These are phyloP conservation scores for Salix udensis DNA, from an alignment of 345 rosid species.

Conservation along the genomic window DNA sequence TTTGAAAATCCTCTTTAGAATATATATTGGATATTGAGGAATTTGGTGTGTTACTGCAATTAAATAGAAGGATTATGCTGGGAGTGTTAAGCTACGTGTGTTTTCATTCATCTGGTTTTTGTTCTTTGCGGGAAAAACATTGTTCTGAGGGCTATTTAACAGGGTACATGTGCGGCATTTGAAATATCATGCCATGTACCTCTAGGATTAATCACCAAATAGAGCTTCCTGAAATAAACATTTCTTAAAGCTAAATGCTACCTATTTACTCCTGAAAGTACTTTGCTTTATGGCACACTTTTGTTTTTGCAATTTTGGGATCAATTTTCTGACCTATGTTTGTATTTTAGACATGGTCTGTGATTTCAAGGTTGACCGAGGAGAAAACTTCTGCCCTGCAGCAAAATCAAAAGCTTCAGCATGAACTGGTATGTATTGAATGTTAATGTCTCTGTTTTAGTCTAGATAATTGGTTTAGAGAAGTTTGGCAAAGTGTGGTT, in stretches of 20 bases:
- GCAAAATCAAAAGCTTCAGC: slow-evolving; percentile 53
- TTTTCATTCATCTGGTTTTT: neutral
- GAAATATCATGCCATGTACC: neutral
- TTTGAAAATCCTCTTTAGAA: neutral
- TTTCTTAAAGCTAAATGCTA: neutral
- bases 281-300: neutral
- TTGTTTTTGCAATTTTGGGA: neutral
- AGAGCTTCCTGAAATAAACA: neutral
- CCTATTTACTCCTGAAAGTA: neutral
- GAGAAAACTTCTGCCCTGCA: slow-evolving; percentile 64
- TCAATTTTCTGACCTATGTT: slow-evolving; percentile 9
- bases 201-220: neutral
- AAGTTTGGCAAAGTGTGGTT: neutral
- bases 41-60: neutral
- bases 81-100: neutral
- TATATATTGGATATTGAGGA: neutral
- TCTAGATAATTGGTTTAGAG: neutral
- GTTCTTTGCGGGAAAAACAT: neutral
- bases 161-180: neutral
- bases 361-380: slow-evolving; percentile 65
- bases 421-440: slow-evolving; percentile 60
- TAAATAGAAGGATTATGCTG: neutral
- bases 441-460: neutral
- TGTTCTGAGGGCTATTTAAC: neutral
- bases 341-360: slow-evolving; percentile 59